Evolutionary conservation across 805 yeast genomes (phyloP), one percentile per base, ranked within the genome.

Genomic region (Zygosaccharomyces bisporus): DNA sequence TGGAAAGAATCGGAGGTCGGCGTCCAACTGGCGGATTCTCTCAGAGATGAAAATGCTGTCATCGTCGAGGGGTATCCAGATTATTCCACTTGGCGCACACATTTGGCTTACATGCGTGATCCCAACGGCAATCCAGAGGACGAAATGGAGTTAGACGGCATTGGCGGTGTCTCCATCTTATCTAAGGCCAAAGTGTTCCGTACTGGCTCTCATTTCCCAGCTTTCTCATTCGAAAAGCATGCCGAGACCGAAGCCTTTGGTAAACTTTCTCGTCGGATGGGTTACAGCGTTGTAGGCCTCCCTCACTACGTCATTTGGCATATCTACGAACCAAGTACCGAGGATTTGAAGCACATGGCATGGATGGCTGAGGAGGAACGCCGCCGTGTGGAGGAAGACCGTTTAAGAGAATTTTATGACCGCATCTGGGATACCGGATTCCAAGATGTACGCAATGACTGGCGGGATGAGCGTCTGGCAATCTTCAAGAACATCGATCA

Each of bases 181-280:
- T 76, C 95, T 34, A 86, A 85, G 63, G 97, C 96, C 2, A 70
- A 73, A 37, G 96, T 91, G 2, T 91, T 91, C 72, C 74, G 88
- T 52, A 69, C 76, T 19, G 99, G 99, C 9, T 82, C 95, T 2
- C 95, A 88, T 68, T 91, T 90, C 75, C 98, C 99, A 7, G 98
- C 96, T 1, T 91, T 91, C 62, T 86, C 96, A 29, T 91, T 88
- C 67, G 86, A 87, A 66, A 88, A 87, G 57, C 98, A 93, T 63
- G 99, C 98, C 3, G 99, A 91, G 63, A 91, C 98, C 1, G 98
- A 93, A 67, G 98, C 95, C 0, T 91, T 93, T 66, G 99, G 95
- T 35, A 89, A 86, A 61, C 74, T 91, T 73, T 79, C 87, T 55
- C 82, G 86, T 54, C 72, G 83, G 50, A 87, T 91, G 95, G 90